These are phyloP conservation scores for Candida morakotiae DNA, from an alignment of 805 yeast species.

Conservation along the genomic window DNA sequence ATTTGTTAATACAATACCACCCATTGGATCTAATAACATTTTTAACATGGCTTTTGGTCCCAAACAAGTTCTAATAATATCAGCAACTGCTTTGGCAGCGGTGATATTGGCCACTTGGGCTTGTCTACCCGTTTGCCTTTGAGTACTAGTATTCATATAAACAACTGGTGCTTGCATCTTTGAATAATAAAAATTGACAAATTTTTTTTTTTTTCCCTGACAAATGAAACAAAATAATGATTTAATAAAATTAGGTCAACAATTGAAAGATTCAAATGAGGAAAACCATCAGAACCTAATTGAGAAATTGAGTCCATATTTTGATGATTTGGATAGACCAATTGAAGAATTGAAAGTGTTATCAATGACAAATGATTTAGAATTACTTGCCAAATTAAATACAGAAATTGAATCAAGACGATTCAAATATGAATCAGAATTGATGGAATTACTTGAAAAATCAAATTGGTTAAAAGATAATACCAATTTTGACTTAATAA, in stretches of 20 bases:
- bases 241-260: too few relatives aligned
- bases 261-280: too few relatives aligned
- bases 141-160: conserved; percentile 70
- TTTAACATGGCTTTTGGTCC: conserved; percentile 99
- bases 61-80: conserved; percentile 93
- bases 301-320: too few relatives aligned
- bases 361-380: too few relatives aligned
- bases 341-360: too few relatives aligned
- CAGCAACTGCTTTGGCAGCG: conserved; percentile 99
- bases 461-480: conserved; percentile 22
- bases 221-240: too few relatives aligned
- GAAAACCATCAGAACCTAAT: too few relatives aligned
- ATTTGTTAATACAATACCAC: conserved; percentile 93
- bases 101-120: conserved; percentile 97
- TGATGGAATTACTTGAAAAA: conserved; percentile 12
- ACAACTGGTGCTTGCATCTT: conserved; percentile 46
- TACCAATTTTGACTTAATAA: conserved; percentile 11
- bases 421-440: conserved; percentile 9
- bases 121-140: conserved; percentile 93
- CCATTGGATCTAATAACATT: conserved; percentile 95
- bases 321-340: too few relatives aligned
- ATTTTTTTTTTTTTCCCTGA: too few relatives aligned
- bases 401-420: conserved; percentile 1
- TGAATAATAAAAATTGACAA: too few relatives aligned
- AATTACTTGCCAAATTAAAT: too few relatives aligned